Base-by-base conservation (phyloP, 768 basidiomycete species). In the Boletus insuetus region DNA sequence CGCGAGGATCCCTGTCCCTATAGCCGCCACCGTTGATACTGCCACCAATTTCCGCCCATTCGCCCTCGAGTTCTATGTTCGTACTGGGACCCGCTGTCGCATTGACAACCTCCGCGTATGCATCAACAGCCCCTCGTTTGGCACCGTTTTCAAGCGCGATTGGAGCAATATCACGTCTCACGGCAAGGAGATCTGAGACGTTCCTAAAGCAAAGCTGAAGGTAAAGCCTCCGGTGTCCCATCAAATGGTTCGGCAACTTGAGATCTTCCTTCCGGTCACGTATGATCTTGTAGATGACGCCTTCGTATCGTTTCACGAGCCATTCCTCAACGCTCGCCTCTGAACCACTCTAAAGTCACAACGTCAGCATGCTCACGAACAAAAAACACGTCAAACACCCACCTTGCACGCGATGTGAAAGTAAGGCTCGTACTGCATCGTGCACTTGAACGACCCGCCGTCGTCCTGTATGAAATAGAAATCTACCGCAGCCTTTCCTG, bases 391-490 rank as follows among this genome's bases (percentile, higher is more conserved):
- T 9, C 29, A 35, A 49, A 53, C 19, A 3, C 62, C 0, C 35
- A 94, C 96, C 78, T 96, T 90, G 83, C 92, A 95, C 4, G 87
- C 89, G 54, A 98, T 91, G 56, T 79, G 81, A 67, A 99, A 97
- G 71, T 99, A 98, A 0, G 97, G 96, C 66, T 98, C 96, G 66
- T 95, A 96, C 53, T 84, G 81, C 58, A 89, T 79, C 6, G 96
- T 98, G 61, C 84, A 86, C 72, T 98, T 99, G 81, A 99, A 98
- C 86, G 91, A 91, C 24, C 83, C 84, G 6, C 97, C 97, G 56
- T 98, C 94, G 65, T 98, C 95, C 74, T 98, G 87, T 59, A 99
- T 93, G 66, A 99, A 98, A 69, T 96, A 98, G 62, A 85, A 96
- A 63, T 99, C 94, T 13, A 99, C 95, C 8, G 89, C 97, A 3